These are phyloP conservation scores for Penicillium samsonianum DNA, from an alignment of 495 filamentous ascomycete genomes.

Conservation along the genomic window DNA sequence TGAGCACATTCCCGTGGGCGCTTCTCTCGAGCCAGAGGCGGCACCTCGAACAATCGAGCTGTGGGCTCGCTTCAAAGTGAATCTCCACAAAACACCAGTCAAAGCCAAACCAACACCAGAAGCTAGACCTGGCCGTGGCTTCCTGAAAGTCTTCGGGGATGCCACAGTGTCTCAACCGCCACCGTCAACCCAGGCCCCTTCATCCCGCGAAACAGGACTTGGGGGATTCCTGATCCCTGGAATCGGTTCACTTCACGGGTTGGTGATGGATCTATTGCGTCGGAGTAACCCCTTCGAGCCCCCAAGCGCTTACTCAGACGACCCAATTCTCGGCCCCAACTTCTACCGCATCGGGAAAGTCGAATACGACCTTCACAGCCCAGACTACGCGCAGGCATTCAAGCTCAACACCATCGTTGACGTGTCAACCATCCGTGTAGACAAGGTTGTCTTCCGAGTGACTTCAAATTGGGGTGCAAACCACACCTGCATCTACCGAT, in stretches of 20 bases:
- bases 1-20: constrained; percentile 45
- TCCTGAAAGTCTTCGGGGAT: constrained; percentile 1
- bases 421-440: constrained; percentile 38
- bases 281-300: constrained; percentile 31
- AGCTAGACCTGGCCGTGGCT: constrained; percentile 3
- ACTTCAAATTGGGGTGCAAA: constrained; percentile 51
- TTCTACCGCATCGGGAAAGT: constrained; percentile 50
- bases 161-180: constrained; percentile 1
- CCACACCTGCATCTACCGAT: constrained; percentile 50
- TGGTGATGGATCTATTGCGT: constrained; percentile 37
- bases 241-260: constrained; percentile 29
- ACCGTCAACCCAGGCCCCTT: constrained; percentile 8
- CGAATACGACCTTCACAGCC: constrained; percentile 41
- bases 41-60: constrained; percentile 51
- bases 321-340: constrained; percentile 32
- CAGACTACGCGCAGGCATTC: constrained; percentile 41
- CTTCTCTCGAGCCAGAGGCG: constrained; percentile 32
- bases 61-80: constrained; percentile 41
- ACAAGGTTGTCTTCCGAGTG: constrained; percentile 46
- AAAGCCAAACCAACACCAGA: constrained; percentile 4
- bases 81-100: constrained; percentile 12
- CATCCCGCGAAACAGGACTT: constrained; percentile 17
- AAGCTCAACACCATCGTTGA: constrained; percentile 37
- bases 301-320: constrained; percentile 36
- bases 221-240: constrained; percentile 19